phyloP scores from a whole-genome alignment of 768 basidiomycete species.

The Kwoniella shandongensis region DNA sequence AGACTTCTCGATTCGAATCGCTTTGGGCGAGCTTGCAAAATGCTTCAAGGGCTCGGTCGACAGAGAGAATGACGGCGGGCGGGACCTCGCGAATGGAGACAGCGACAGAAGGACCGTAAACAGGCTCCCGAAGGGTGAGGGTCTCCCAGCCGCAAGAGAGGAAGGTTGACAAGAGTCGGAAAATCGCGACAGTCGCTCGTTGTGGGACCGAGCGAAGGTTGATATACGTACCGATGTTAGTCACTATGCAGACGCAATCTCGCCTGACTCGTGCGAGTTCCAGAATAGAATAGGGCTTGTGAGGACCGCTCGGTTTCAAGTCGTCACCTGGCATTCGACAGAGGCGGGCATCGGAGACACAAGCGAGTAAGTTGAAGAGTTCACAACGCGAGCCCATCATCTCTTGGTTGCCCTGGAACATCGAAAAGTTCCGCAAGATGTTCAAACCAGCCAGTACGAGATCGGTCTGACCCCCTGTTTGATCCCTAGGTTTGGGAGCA shows the following conservation, averaged over 20 bases:
- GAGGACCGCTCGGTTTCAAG: constrained; percentile 49
- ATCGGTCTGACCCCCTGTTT: constrained; percentile 67
- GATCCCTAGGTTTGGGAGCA: constrained; percentile 36
- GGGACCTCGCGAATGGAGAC: constrained; percentile 56
- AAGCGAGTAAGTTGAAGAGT: constrained; percentile 67
- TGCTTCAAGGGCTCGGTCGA: constrained; percentile 67
- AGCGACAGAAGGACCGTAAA: constrained; percentile 16
- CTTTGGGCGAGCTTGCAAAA: constrained; percentile 74
- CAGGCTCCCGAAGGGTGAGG: constrained; percentile 43
- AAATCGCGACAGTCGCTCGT: constrained; percentile 58
- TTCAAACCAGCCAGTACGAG: constrained; percentile 69
- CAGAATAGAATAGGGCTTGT: constrained; percentile 62
- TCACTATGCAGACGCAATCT: constrained; percentile 71
- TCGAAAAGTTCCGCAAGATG: constrained; percentile 83
- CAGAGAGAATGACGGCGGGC: constrained; percentile 61
- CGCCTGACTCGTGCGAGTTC: constrained; percentile 74
- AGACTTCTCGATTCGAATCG: constrained; percentile 74
- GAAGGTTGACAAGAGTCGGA: constrained; percentile 71
- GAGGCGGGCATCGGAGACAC: constrained; percentile 61
- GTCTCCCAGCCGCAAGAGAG: constrained; percentile 65
- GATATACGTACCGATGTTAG: constrained; percentile 62
- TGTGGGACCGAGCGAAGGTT: constrained; percentile 55
- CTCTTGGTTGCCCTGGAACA: constrained; percentile 67
- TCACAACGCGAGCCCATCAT: constrained; percentile 67
- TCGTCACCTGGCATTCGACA: constrained; percentile 22